phyloP scores from a whole-genome alignment of 148 eudicot genomes.

The Cornus kousa region DNA sequence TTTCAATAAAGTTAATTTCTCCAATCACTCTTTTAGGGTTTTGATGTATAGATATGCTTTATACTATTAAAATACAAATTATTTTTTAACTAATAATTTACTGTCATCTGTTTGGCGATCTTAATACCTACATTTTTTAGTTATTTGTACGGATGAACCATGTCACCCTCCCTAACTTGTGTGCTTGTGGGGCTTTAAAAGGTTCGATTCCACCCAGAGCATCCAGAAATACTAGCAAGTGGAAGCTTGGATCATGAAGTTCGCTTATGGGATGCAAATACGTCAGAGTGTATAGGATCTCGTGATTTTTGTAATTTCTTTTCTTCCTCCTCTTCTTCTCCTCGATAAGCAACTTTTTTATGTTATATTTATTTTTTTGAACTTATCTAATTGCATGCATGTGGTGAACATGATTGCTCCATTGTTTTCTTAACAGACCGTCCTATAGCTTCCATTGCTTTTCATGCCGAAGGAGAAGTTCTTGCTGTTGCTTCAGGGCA shows the following conservation, averaged over 20 bases:
- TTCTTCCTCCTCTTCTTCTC: neutral
- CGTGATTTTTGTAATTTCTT: slow-evolving; percentile 28
- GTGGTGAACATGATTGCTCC: neutral
- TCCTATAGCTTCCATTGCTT: slow-evolving; percentile 38
- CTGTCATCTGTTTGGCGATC: too few species aligned
- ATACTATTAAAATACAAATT: too few species aligned
- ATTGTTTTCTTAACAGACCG: slow-evolving; percentile 21
- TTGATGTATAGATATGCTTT: too few species aligned
- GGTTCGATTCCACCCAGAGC: slow-evolving; percentile 36
- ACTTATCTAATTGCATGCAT: neutral
- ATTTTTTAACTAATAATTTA: too few species aligned
- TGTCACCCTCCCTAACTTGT: neutral
- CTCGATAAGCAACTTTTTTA: neutral
- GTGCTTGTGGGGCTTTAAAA: slow-evolving; percentile 7
- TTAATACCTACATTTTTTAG: neutral
- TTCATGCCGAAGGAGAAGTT: slow-evolving; percentile 34
- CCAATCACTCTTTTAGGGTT: neutral
- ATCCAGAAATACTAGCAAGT: slow-evolving; percentile 33
- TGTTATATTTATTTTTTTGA: neutral
- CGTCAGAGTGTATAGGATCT: slow-evolving; percentile 33
- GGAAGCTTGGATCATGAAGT: slow-evolving; percentile 41
- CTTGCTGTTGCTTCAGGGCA: slow-evolving; percentile 40
- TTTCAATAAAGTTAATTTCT: neutral
- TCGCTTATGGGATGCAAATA: slow-evolving; percentile 30
- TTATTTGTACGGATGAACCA: neutral